Base-by-base conservation (phyloP, 148 eudicot species). In the Mesembryanthemum crystallinum region DNA sequence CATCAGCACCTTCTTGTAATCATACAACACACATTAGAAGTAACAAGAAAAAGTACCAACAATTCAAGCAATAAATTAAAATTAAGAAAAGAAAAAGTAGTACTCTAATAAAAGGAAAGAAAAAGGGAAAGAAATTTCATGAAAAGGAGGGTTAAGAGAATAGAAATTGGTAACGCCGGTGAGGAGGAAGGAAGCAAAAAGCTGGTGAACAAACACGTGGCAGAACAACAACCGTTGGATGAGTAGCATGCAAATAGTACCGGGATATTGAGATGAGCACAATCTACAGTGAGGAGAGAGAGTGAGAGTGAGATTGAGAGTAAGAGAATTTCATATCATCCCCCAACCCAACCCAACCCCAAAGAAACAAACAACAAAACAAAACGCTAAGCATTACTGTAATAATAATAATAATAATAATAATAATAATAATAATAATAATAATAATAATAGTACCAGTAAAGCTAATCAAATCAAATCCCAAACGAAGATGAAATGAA, bases 241-340 rank as follows among this genome's bases (percentile, higher is more conserved):
- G 17, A 8, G 12, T 4, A 62, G 75, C 81, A 81, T 81, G 84
- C 78, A 81, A 81, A 81, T 81, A 81, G 84, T 77, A 77, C 67
- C 72, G 75, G 69, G 81, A 81, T 81, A 68, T 81, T 52, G 81
- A 73, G 81, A 81, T 81, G 51, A 73, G 83, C 64, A 63, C 69
- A 65, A 32, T 2, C 5, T 13, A 54, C 73, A 73, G 60, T 67
- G 32, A 68, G 21, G 5, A n/a, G 33, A 55, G 59, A 49, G 73
- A 69, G 39, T 28, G 60, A 49, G 21, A 32, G 68, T 33, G 25
- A n/a, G 27, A 29, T n/a, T n/a, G n/a, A n/a, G n/a, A n/a, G n/a
- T n/a, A n/a, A n/a, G n/a, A n/a, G n/a, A n/a, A n/a, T n/a, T n/a
- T n/a, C n/a, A n/a, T n/a, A n/a, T n/a, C n/a, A n/a, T n/a, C n/a